Evolutionary conservation across 2,329 filamentous ascomycete species (phyloP), one percentile per base, ranked within the genome.

Genomic region (Aspergillus neoniger): DNA sequence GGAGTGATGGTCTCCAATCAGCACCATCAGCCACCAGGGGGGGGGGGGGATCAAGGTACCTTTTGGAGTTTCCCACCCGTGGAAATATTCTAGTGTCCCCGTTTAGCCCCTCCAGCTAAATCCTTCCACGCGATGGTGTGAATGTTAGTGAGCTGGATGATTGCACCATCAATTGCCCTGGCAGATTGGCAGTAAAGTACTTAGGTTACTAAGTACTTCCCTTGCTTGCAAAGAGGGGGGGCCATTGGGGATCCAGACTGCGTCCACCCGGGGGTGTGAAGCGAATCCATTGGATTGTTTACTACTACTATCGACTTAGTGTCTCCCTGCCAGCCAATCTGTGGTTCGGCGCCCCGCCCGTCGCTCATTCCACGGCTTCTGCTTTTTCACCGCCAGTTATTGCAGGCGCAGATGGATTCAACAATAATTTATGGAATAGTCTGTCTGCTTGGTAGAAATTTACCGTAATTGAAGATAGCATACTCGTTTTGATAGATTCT

Each of bases 221-320:
- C 41, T 44, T 44, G 41, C 41, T 23, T 36, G 32, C 12, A 36
- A 36, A 14, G 32, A 36, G 30, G 41, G 30, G 41, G 17, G n/a
- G n/a, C 47, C 47, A 50, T 30, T 50, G 23, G 47, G 25, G 47
- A 50, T 50, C 47, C 47, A 50, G 47, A 50, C 47, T 49, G 25
- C 15, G 5, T 30, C 47, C 47, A 50, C 32, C 1, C 12, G 32
- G 10, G 32, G 0, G 4, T 14, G 32, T 36, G 32, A 36, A 36
- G 32, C 32, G 12, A 36, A 36, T 15, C 32, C 10, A 36, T 36
- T 36, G 32, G 32, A 5, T 10, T 14, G 32, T 36, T 30, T 30
- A 30, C 28, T 36, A 12, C 10, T 32, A 32, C 9, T 32, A 32
- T 32, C 7, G 25, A 32, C 1, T 32, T n/a, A 50, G 15, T 28